Evolutionary conservation across 495 filamentous ascomycete species (phyloP), one percentile per base, ranked within the genome.

Genomic region (Neurospora sp.): DNA sequence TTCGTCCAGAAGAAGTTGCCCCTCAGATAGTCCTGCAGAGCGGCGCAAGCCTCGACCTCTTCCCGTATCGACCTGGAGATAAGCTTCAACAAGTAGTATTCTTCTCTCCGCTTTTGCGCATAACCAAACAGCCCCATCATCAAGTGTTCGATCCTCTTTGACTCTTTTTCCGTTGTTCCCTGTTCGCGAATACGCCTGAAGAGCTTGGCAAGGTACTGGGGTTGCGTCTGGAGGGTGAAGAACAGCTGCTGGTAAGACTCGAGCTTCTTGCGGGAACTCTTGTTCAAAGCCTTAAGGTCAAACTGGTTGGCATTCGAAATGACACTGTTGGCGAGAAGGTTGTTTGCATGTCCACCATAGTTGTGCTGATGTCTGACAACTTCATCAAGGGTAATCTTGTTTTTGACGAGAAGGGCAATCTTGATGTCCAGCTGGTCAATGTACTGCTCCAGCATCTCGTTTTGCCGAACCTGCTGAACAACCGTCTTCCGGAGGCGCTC

Each of bases 391-490:
- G 96, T 98, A 79, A 99, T 99, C 83, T 98, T 99, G 84, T 98
- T 98, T 86, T 98, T 98, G 75, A 98, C 96, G 18, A 99, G 88
- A 6, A 99, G 88, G 14, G 95, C 96, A 78, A 99, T 99, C 84
- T 99, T 99, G 86, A 98, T 97, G 78, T 98, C 96, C 54, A 99
- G 87, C 78, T 98, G 95, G 77, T 96, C 94, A 78, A 99, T 97
- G 78, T 98, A 98, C 78, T 97, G 93, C 83, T 99, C 96, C 27
- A 96, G 91, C 85, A 97, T 88, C 80, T 99, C 96, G 76, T 98
- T 98, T 76, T 97, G 95, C 16, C 96, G 91, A 11, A 98, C 95
- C 80, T 97, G 94, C 79, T 98, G 95, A 31, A 98, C 95, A 4
- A 99, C 96, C 5, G 91, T 93, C 83, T 98, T 97, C 44, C 96